These are phyloP conservation scores for Phytophthora constricta DNA, from an alignment of 352 stramenopile species.

Conservation along the genomic window DNA sequence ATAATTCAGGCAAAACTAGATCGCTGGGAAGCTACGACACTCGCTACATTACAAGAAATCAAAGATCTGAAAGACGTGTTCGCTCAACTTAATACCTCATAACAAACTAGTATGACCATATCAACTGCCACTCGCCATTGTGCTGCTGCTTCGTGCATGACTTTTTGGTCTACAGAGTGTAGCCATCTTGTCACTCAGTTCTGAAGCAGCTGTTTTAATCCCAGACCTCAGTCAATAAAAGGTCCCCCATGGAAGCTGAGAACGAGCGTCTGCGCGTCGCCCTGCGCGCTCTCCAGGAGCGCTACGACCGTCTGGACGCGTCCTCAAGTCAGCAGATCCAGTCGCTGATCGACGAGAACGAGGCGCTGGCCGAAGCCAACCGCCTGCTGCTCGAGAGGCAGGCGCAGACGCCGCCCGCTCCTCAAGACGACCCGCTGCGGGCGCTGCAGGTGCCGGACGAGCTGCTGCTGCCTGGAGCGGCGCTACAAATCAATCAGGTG, in stretches of 20 bases:
- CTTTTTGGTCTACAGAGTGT: slow-evolving; percentile 12
- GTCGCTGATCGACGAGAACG: slow-evolving; percentile 72
- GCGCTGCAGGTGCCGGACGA: slow-evolving; percentile 70
- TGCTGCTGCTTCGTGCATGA: too few relatives aligned
- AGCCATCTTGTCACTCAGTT: slow-evolving; percentile 24
- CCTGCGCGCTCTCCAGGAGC: slow-evolving; percentile 54
- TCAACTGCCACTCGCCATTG: too few relatives aligned
- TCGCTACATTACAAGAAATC: slow-evolving; percentile 76
- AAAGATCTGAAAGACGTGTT: slow-evolving; percentile 75
- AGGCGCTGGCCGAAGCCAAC: slow-evolving; percentile 79
- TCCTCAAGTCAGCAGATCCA: slow-evolving; percentile 53
- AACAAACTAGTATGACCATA: too few relatives aligned
- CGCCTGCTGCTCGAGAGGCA: slow-evolving; percentile 66
- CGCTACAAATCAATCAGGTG: slow-evolving; percentile 34
- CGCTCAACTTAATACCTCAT: slow-evolving; percentile 43
- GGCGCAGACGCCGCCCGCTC: not conserved
- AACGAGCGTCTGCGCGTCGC: slow-evolving; percentile 52
- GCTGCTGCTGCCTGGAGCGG: slow-evolving; percentile 62
- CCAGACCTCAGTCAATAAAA: slow-evolving; percentile 12
- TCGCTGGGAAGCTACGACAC: slow-evolving; percentile 66
- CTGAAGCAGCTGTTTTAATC: slow-evolving; percentile 4
- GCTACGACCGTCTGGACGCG: slow-evolving; percentile 52
- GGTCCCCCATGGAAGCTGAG: slow-evolving; percentile 53
- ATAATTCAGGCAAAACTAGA: slow-evolving; percentile 69
- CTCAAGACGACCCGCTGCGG: slow-evolving; percentile 11